Evolutionary conservation across 305 asterid genomes (phyloP).

Genomic region (Salvia sclarea): DNA sequence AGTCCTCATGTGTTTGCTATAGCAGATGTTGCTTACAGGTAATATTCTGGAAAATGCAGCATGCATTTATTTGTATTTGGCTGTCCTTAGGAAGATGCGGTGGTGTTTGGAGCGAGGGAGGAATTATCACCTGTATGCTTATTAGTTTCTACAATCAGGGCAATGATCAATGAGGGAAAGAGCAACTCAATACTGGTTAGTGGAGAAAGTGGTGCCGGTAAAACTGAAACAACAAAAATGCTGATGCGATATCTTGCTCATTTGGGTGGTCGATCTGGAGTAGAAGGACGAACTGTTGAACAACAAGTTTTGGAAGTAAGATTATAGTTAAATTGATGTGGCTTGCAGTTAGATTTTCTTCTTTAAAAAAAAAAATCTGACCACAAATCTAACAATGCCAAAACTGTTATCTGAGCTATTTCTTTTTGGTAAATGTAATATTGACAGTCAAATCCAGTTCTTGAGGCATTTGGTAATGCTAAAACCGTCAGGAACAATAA

Average conservation of each 20-base stretch:
- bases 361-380: background rate
- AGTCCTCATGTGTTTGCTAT: conserved; percentile 97
- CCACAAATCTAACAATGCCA: conserved; percentile 23
- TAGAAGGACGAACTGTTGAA: conserved; percentile 94
- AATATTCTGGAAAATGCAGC: conserved; percentile 17
- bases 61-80: conserved; percentile 11
- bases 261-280: conserved; percentile 93
- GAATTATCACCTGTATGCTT: conserved; percentile 22
- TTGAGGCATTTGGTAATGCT: conserved; percentile 72
- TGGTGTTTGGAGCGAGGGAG: conserved; percentile 9
- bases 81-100: background rate
- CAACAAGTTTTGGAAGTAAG: conserved; percentile 95
- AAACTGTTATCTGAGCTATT: conserved; percentile 33
- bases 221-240: conserved; percentile 96
- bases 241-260: conserved; percentile 91
- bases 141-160: conserved; percentile 50
- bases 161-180: conserved; percentile 84
- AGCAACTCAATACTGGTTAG: conserved; percentile 96
- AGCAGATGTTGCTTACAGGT: conserved; percentile 96
- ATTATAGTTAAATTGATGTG: conserved; percentile 19
- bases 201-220: conserved; percentile 99
- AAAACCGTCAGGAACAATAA: conserved; percentile 90
- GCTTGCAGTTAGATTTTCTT: conserved; percentile 21
- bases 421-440: conserved; percentile 20
- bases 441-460: conserved; percentile 97